phyloP scores from a whole-genome alignment of 352 stramenopile species.

The Phytophthora citrophthora region DNA sequence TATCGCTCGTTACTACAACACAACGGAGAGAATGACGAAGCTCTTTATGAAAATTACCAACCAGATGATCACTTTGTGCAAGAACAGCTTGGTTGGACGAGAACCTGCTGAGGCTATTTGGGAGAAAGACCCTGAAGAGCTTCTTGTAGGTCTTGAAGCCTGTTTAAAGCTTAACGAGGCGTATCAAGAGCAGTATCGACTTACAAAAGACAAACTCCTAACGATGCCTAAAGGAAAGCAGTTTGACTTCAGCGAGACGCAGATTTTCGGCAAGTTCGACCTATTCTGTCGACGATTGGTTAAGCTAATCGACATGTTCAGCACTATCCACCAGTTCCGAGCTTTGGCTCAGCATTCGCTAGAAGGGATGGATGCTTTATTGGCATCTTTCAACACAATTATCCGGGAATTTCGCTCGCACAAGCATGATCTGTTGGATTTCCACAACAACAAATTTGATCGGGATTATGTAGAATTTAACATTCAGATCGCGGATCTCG shows the following conservation, averaged over 20 bases:
- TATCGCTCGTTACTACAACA: slow-evolving; percentile 91
- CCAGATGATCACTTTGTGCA: slow-evolving; percentile 89
- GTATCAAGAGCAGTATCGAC: slow-evolving; percentile 91
- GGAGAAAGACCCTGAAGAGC: slow-evolving; percentile 72
- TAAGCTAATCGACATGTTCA: slow-evolving; percentile 94
- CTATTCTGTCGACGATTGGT: slow-evolving; percentile 90
- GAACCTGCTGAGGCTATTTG: slow-evolving; percentile 72
- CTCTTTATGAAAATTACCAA: slow-evolving; percentile 93
- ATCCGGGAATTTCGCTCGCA: slow-evolving; percentile 80
- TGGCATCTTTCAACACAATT: slow-evolving; percentile 84
- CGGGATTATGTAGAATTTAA: slow-evolving; percentile 96
- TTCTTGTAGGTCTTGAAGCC: slow-evolving; percentile 73
- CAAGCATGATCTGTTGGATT: slow-evolving; percentile 89
- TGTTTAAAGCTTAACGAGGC: slow-evolving; percentile 90
- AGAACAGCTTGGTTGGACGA: slow-evolving; percentile 65
- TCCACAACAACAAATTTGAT: slow-evolving; percentile 93
- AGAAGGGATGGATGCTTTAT: slow-evolving; percentile 89
- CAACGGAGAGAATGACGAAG: slow-evolving; percentile 90
- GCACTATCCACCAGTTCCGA: slow-evolving; percentile 93
- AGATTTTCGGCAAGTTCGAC: slow-evolving; percentile 93
- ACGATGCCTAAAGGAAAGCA: slow-evolving; percentile 92
- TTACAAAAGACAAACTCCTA: slow-evolving; percentile 90
- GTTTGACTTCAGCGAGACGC: slow-evolving; percentile 91
- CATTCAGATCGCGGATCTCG: slow-evolving; percentile 90
- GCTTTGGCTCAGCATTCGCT: slow-evolving; percentile 89